Evolutionary conservation across 257 asterid genomes (phyloP).

Genomic region (Ophiorrhiza pumila): DNA sequence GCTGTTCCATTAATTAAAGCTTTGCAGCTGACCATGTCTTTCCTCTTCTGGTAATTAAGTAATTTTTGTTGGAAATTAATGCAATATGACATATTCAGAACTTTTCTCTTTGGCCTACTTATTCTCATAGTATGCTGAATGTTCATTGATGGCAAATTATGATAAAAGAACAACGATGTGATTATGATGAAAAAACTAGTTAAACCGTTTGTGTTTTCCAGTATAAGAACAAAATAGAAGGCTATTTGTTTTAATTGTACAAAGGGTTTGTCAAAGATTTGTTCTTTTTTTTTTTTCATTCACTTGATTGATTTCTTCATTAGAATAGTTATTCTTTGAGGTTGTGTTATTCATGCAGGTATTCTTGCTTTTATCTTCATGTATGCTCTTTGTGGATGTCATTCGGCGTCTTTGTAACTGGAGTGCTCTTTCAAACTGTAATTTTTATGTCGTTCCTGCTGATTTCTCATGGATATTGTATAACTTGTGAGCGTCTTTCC

Average conservation of each 20-base stretch:
- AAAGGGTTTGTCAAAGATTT: not conserved
- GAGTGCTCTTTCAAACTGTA: conserved; percentile 66
- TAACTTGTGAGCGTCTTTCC: conserved; percentile 70
- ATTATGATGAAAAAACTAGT: not conserved
- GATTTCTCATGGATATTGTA: conserved; percentile 78
- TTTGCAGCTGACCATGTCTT: conserved; percentile 70
- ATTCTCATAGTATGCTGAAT: not conserved
- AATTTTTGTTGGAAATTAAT: not conserved
- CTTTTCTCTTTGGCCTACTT: not conserved
- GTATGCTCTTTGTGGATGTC: conserved; percentile 89
- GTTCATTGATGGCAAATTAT: not conserved
- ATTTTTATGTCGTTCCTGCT: conserved; percentile 63
- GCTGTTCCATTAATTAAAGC: conserved; percentile 77
- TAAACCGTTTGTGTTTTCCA: not conserved
- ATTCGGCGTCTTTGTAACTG: conserved; percentile 78
- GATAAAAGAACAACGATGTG: not conserved
- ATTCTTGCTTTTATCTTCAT: conserved; percentile 54
- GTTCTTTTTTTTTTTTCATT: not conserved
- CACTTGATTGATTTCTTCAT: not conserved
- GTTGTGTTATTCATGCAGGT: conserved; percentile 43
- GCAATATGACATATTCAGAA: not conserved
- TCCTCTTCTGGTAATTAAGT: conserved; percentile 82
- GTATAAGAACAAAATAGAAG: not conserved
- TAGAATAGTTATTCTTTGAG: not conserved
- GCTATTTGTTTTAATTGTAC: not conserved